These are phyloP conservation scores for Backusella morwellensis DNA, from an alignment of 192 early-diverging fungal species.

Conservation along the genomic window DNA sequence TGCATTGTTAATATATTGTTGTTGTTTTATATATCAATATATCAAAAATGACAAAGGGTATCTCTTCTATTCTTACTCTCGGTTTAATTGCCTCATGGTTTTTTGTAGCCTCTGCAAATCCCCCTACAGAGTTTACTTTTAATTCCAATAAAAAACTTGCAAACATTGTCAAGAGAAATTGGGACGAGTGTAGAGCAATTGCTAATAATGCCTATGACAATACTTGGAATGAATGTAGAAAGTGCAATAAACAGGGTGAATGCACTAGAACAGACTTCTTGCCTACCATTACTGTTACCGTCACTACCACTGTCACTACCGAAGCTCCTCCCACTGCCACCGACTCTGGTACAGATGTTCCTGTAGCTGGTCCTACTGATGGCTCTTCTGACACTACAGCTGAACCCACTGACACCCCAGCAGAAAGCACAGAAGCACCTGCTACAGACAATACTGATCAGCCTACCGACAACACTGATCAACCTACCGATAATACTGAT, in stretches of 20 bases:
- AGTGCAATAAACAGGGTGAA: background rate
- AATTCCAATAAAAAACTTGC: background rate
- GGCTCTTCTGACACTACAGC: background rate
- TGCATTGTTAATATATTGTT: too few relatives aligned
- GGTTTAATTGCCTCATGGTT: constrained; percentile 1
- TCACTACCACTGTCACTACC: background rate
- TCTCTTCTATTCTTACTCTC: background rate
- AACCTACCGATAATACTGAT: background rate
- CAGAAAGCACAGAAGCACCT: background rate
- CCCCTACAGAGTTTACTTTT: background rate
- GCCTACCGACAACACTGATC: background rate
- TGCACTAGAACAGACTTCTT: background rate
- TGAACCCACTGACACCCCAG: too few relatives aligned
- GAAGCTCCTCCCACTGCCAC: background rate
- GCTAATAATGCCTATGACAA: background rate
- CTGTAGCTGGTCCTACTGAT: background rate
- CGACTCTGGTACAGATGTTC: background rate
- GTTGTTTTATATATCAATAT: background rate
- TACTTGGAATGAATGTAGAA: background rate
- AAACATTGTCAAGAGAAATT: background rate
- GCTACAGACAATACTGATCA: background rate
- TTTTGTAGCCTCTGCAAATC: background rate
- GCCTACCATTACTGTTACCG: background rate
- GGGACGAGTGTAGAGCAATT: background rate
- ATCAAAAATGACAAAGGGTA: background rate